A percentile compares a stretch with the other conserved stretches of the same genome.
phyloP scores from a whole-genome alignment of 2,329 filamentous ascomycete species.

The Penicillium sclerotiorum region DNA sequence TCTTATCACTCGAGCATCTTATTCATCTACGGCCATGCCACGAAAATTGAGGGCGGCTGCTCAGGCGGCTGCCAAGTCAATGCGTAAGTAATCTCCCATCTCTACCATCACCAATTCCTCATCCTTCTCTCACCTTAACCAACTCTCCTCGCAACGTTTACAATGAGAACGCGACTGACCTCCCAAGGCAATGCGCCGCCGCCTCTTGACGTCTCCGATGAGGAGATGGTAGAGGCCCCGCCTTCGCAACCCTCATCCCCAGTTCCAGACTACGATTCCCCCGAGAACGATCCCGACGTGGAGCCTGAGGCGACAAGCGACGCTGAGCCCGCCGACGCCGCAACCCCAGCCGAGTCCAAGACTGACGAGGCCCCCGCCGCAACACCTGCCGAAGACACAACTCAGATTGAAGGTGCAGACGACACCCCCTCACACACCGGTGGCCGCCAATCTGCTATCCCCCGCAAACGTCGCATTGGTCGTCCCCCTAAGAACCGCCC shows the following conservation, averaged over 20 bases:
- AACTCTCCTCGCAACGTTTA: no score
- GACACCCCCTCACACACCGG: constrained; percentile 56
- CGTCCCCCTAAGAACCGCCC: constrained; percentile 83
- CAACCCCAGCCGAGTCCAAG: constrained; percentile 18
- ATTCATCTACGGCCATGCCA: constrained; percentile 37
- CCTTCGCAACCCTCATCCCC: constrained; percentile 25
- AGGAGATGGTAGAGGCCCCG: constrained; percentile 37
- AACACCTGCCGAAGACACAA: constrained; percentile 44
- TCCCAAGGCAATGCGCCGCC: constrained; percentile 44
- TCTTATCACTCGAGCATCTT: constrained; percentile 1
- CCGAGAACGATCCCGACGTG: constrained; percentile 27
- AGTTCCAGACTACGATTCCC: constrained; percentile 22
- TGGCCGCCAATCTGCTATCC: constrained; percentile 58
- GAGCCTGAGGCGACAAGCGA: constrained; percentile 40
- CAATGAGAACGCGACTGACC: no score
- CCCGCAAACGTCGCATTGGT: constrained; percentile 74
- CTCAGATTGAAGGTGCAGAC: constrained; percentile 45
- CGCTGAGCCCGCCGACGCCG: constrained; percentile 49
- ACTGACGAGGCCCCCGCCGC: constrained; percentile 51
- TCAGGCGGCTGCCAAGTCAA: constrained; percentile 50
- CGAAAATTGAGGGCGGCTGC: constrained; percentile 50
- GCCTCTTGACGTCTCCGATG: constrained; percentile 48
- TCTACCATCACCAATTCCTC: not conserved
- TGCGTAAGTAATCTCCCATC: constrained; percentile 38
- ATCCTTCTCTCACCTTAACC: constrained; percentile 1